These are phyloP conservation scores for Escovopsis sp. DNA, from an alignment of 2,329 filamentous ascomycete species.

Conservation along the genomic window DNA sequence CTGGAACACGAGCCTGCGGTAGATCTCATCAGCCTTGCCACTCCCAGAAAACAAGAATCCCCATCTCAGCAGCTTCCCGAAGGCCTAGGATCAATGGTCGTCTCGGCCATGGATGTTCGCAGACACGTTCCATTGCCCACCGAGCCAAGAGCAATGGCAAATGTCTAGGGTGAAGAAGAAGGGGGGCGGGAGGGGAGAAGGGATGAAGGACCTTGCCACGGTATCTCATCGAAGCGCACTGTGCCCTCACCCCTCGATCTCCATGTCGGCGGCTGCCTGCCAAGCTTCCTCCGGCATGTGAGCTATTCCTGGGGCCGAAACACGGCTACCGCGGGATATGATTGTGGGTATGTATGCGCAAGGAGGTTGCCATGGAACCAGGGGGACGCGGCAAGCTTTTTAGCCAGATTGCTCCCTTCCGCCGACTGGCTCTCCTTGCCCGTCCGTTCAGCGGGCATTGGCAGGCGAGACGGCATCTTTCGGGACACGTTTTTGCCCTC, in stretches of 20 bases:
- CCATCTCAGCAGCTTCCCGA: neutral
- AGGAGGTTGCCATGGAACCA: constrained; percentile 1
- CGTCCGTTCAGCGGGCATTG: neutral
- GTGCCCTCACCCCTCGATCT: neutral
- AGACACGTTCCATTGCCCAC: too few species aligned
- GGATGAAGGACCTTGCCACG: too few species aligned
- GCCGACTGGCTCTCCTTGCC: constrained; percentile 5
- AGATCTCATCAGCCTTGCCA: too few species aligned
- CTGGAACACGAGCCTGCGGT: too few species aligned
- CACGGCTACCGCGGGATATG: constrained; percentile 9
- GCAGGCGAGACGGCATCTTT: neutral
- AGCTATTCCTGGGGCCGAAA: constrained; percentile 6
- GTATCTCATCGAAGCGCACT: neutral
- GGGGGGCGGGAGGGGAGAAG: too few species aligned
- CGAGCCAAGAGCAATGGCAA: too few species aligned
- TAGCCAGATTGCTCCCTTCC: constrained; percentile 4
- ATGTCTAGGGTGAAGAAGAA: too few species aligned
- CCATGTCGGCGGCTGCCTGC: constrained; percentile 6
- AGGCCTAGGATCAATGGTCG: too few species aligned
- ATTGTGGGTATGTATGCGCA: constrained; percentile 6
- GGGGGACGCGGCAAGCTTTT: constrained; percentile 6
- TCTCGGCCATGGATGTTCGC: too few species aligned
- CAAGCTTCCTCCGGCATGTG: constrained; percentile 16
- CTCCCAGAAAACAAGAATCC: too few species aligned
- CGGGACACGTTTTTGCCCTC: neutral